Evolutionary conservation across 495 filamentous ascomycete genomes (phyloP).

Genomic region (Glutinoglossum americanum): DNA sequence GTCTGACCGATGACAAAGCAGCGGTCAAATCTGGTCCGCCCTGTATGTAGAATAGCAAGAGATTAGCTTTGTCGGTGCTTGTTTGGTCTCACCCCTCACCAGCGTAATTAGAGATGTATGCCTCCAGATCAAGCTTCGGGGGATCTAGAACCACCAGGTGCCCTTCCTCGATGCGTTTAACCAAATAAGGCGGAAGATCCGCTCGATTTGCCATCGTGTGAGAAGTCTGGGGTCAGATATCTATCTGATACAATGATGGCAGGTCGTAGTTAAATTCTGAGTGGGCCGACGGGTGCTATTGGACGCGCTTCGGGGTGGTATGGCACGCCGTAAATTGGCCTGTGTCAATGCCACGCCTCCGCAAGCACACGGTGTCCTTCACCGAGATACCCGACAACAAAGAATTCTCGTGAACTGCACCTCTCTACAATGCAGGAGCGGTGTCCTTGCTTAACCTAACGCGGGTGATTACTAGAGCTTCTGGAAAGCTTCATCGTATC

Average conservation of each 20-base stretch:
- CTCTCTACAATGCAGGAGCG: neutral
- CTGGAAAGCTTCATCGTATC: neutral
- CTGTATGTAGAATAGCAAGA: constrained; percentile 17
- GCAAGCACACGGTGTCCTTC: neutral
- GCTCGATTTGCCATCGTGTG: constrained; percentile 22
- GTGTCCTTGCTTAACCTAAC: neutral
- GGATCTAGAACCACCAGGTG: constrained; percentile 30
- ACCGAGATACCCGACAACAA: neutral
- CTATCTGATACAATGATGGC: too few species aligned
- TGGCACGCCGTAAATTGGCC: too few species aligned
- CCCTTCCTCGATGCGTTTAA: constrained; percentile 18
- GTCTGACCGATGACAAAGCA: constrained; percentile 59
- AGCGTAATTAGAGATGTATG: constrained; percentile 77
- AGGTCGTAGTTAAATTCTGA: too few species aligned
- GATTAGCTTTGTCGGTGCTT: neutral
- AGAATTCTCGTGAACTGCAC: neutral
- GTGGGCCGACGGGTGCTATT: too few species aligned
- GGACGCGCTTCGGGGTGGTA: too few species aligned
- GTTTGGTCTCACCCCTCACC: constrained; percentile 27
- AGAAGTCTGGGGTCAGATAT: constrained; percentile 3
- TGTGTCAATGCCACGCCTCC: neutral
- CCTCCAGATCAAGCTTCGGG: constrained; percentile 83
- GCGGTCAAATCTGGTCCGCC: constrained; percentile 55
- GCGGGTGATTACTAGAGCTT: neutral
- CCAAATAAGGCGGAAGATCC: constrained; percentile 26